These are phyloP conservation scores for Candida namnaoensis DNA, from an alignment of 805 yeast genomes.

Conservation along the genomic window DNA sequence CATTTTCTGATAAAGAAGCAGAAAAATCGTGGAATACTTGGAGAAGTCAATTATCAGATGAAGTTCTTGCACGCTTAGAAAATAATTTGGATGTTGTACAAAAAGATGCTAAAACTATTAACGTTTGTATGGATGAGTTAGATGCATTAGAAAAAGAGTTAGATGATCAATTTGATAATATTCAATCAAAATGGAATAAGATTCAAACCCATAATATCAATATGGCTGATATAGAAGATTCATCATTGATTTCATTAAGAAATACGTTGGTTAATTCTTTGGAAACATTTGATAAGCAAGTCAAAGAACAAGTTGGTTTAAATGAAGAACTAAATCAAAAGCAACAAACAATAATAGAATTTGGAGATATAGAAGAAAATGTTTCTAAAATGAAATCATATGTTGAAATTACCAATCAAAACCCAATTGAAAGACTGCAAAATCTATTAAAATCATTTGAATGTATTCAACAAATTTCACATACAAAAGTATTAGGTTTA, in stretches of 20 bases:
- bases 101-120: constrained; percentile 4
- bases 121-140: constrained; percentile 1
- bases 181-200: background rate
- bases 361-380: constrained; percentile 1
- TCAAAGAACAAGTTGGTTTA: constrained; percentile 1
- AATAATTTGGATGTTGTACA: constrained; percentile 4
- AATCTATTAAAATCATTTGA: constrained; percentile 4
- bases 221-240: constrained; percentile 10
- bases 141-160: constrained; percentile 1
- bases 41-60: constrained; percentile 16
- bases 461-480: constrained; percentile 6
- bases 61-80: constrained; percentile 10
- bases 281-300: background rate
- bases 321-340: constrained; percentile 3
- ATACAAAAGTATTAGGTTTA: constrained; percentile 2
- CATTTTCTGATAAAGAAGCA: constrained; percentile 16
- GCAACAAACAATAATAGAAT: background rate
- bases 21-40: constrained; percentile 17
- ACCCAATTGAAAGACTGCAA: constrained; percentile 9
- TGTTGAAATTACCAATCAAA: constrained; percentile 12
- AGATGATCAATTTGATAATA: background rate
- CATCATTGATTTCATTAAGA: constrained; percentile 4
- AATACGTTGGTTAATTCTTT: constrained; percentile 6
- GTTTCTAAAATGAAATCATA: background rate
- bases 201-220: constrained; percentile 2